Conservation (phyloP, 345 rosid species). For the Triadica sebifera region DNA sequence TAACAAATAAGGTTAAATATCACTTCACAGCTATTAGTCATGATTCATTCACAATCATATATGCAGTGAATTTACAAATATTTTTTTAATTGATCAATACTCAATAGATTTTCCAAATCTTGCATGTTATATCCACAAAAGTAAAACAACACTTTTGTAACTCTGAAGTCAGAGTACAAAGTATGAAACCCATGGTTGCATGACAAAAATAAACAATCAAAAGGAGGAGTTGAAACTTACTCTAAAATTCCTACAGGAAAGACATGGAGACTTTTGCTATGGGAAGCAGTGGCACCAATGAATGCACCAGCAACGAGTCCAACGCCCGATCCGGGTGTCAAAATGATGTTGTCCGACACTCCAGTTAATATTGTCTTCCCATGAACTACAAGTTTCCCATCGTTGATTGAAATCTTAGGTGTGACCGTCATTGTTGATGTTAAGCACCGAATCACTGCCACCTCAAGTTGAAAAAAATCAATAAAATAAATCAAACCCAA, state of each 20-base stretch:
- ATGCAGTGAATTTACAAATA: not conserved
- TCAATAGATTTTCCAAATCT: too few relatives aligned
- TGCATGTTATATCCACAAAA: too few relatives aligned
- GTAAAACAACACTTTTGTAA: too few relatives aligned
- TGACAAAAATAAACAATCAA: not conserved
- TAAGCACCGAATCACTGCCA: constrained; percentile 16
- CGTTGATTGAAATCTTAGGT: constrained; percentile 64
- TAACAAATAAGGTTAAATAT: not conserved
- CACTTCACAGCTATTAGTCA: not conserved
- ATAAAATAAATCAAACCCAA: constrained; percentile 1
- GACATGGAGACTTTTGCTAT: constrained; percentile 88
- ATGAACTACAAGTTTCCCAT: constrained; percentile 82
- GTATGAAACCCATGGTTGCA: not conserved
- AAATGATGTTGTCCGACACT: constrained; percentile 72
- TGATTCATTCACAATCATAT: not conserved
- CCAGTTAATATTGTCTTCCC: constrained; percentile 88
- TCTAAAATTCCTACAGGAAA: constrained; percentile 81
- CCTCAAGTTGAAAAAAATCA: not conserved
- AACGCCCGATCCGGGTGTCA: constrained; percentile 65
- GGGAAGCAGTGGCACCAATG: constrained; percentile 75
- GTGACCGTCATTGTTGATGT: constrained; percentile 70
- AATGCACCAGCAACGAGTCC: constrained; percentile 75
- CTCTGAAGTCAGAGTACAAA: too few relatives aligned
- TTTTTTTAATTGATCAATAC: too few relatives aligned
- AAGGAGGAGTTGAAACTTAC: constrained; percentile 40